Conservation (phyloP, 331 rosid genomes). For the Quercus tomentella region DNA sequence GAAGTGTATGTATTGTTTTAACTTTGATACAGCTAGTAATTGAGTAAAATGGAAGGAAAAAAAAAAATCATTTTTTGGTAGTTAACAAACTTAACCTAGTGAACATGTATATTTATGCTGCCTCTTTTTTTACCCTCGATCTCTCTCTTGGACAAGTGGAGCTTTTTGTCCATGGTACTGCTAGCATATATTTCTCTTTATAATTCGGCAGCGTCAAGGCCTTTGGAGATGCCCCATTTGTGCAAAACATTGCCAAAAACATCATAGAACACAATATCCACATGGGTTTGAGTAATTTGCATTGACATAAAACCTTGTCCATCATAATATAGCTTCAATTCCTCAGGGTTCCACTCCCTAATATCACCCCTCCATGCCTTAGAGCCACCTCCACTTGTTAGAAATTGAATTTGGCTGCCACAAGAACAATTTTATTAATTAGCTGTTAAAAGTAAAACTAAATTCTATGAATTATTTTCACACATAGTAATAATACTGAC, state of each 20-base stretch:
- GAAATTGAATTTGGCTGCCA: constrained; percentile 3
- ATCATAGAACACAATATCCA: constrained; percentile 24
- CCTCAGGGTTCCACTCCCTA: constrained; percentile 17
- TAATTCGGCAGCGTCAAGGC: neutral
- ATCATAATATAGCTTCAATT: constrained; percentile 26
- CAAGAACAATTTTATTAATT: neutral
- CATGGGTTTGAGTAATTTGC: constrained; percentile 5
- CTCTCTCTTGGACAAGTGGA: neutral
- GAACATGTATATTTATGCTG: neutral
- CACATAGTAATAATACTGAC: constrained; percentile 19
- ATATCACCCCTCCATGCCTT: constrained; percentile 34
- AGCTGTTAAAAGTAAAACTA: neutral
- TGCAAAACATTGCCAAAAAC: constrained; percentile 28
- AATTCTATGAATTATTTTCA: neutral
- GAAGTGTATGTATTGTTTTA: too few species aligned
- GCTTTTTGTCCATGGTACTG: neutral
- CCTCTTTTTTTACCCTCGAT: neutral
- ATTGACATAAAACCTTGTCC: constrained; percentile 41
- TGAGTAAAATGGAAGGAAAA: too few species aligned
- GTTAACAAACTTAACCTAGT: too few species aligned
- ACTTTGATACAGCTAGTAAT: too few species aligned
- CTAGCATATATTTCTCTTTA: neutral
- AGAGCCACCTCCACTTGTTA: constrained; percentile 42
- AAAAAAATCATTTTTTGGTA: too few species aligned
- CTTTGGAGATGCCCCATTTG: constrained; percentile 19